Evolutionary conservation across 371 early-diverging fungal genomes (phyloP), one percentile per base, ranked within the genome.

Genomic region (Apophysomyces variabilis): DNA sequence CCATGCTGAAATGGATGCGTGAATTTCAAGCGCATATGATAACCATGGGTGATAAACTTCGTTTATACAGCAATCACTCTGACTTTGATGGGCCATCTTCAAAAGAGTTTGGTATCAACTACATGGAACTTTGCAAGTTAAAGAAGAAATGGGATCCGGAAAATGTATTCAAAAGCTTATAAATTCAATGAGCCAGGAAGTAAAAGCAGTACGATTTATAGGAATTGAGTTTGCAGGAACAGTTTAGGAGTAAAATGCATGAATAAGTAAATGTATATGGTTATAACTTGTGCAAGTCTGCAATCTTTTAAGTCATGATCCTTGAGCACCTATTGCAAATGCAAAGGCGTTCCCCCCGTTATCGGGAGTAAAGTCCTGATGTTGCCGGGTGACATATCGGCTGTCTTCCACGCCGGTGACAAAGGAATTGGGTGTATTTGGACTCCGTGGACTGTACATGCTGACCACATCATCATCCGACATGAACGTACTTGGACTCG

Each of bases 81-180:
- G 76, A 72, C 18, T 72, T 70, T 57, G 12, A 54, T 21, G 75
- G 75, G 7, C 67, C 68, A 5, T 57, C 47, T 44, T 67, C 70
- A 5, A 64, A 64, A 18, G 72, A 72, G 56, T 71, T 69, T 57
- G 72, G 76, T 14, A 66, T 68, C 46, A 72, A 76, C 46, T 72
- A 70, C 18, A 38, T 63, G 36, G 56, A 69, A 41, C 58, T 76
- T 7, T 39, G 58, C 61, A 39, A 72, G 21, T 56, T 71, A 32
- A 76, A 76, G 70, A 41, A 65, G 39, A 70, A 69, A 35, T 76
- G 70, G 67, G 76, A 76, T 56, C 76, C 76, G 5, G 58, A 67
- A 11, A 62, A 65, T 38, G 43, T 67, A 1, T 67, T 67, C 32
- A 62, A 38, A 38, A 61, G 58, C 21, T 21, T 50, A 21, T 50